A percentile compares a stretch with the other conserved stretches of the same genome.
Conservation (phyloP, 2,329 filamentous ascomycete genomes). For the Epichloe sibirici region DNA sequence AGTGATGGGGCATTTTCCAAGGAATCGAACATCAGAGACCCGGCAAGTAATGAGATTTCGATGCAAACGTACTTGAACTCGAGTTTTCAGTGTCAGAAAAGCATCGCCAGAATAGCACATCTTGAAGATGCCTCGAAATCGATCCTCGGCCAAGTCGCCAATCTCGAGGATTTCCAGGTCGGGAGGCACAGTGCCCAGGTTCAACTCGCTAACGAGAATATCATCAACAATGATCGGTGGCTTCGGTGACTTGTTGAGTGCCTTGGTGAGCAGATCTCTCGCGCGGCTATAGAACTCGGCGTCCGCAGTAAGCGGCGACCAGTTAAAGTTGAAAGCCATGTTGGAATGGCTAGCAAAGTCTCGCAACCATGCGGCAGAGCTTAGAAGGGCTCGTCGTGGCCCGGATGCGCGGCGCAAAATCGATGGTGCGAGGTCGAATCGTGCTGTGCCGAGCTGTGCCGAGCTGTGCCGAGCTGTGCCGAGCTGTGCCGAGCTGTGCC, state of each 20-base stretch:
- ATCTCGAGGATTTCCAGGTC: constrained; percentile 96
- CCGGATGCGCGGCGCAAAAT: constrained; percentile 4
- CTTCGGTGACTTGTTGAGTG: constrained; percentile 94
- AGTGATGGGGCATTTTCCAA: constrained; percentile 10
- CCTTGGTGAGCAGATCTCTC: constrained; percentile 85
- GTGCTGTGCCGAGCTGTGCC: not conserved
- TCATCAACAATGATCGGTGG: constrained; percentile 99
- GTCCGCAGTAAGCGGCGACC: constrained; percentile 96
- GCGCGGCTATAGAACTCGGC: constrained; percentile 82
- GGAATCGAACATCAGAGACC: constrained; percentile 5
- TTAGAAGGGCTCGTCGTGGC: constrained; percentile 10
- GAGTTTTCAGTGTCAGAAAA: constrained; percentile 85
- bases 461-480: too few relatives aligned
- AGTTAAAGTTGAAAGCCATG: constrained; percentile 99
- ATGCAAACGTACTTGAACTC: constrained; percentile 62
- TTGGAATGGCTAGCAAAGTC: constrained; percentile 33
- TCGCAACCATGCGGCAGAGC: constrained; percentile 21
- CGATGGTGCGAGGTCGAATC: constrained; percentile 1
- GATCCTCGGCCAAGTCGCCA: constrained; percentile 90
- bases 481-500: too few relatives aligned
- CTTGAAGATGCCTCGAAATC: constrained; percentile 97
- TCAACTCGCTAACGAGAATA: constrained; percentile 95
- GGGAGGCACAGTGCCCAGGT: constrained; percentile 86
- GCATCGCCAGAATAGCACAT: constrained; percentile 97
- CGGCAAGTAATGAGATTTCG: constrained; percentile 8